Evolutionary conservation across 108 stramenopile species (phyloP).

Genomic region (Bacterosira constricta): DNA sequence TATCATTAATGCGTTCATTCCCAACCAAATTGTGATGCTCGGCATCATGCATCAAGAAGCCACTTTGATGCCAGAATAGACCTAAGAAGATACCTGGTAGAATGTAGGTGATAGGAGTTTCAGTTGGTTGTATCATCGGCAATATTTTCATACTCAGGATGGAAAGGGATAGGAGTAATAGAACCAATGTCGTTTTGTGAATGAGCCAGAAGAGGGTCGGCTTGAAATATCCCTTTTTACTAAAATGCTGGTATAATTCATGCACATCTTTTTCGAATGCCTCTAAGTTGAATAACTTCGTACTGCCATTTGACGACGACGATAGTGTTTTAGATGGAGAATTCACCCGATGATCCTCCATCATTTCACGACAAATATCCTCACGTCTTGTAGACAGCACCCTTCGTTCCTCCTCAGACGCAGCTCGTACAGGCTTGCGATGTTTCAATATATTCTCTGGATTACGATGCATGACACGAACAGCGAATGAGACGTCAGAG

Average conservation of each 20-base stretch:
- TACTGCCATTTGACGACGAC: background rate
- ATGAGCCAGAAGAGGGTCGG: conserved; percentile 19
- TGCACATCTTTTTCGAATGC: conserved; percentile 25
- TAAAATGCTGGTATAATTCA: conserved; percentile 15
- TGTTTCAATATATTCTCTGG: conserved; percentile 25
- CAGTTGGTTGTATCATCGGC: too few species aligned
- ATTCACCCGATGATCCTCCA: conserved; percentile 11
- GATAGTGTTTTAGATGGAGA: background rate
- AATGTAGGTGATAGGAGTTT: conserved; percentile 14
- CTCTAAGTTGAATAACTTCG: conserved; percentile 6
- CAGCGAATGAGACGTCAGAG: conserved; percentile 19
- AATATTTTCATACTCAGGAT: conserved; percentile 15
- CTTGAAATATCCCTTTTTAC: conserved; percentile 20
- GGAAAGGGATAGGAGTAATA: conserved; percentile 10
- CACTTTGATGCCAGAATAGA: conserved; percentile 40
- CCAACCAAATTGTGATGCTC: conserved; percentile 32
- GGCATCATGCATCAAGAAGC: conserved; percentile 36
- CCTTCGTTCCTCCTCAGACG: conserved; percentile 13
- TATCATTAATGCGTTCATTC: conserved; percentile 25
- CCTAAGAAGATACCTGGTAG: conserved; percentile 24
- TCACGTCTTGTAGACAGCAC: conserved; percentile 7
- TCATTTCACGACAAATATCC: conserved; percentile 23
- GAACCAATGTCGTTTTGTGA: conserved; percentile 4
- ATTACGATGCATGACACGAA: conserved; percentile 30
- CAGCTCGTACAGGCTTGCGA: conserved; percentile 23